These are phyloP conservation scores for Cucumis variabilis DNA, from an alignment of 331 rosid species.

Conservation along the genomic window DNA sequence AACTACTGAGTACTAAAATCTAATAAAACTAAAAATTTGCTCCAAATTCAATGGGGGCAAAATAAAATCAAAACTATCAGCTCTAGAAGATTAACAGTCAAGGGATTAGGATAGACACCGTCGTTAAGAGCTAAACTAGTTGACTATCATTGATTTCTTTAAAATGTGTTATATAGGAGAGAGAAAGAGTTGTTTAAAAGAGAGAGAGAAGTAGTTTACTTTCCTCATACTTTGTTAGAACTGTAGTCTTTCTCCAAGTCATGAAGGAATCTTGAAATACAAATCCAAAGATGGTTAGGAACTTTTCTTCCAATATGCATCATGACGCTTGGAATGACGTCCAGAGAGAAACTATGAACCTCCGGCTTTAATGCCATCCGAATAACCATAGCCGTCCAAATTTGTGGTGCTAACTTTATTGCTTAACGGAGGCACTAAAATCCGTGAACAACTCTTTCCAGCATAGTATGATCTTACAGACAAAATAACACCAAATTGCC, in stretches of 20 bases:
- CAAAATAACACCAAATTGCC: neutral
- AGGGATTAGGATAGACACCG: neutral
- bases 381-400: conserved; percentile 82
- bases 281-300: conserved; percentile 64
- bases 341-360: conserved; percentile 72
- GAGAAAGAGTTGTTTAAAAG: neutral
- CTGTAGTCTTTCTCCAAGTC: conserved; percentile 45
- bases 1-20: neutral
- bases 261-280: conserved; percentile 68
- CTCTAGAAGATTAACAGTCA: neutral
- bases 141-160: neutral
- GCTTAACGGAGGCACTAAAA: conserved; percentile 67
- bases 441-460: conserved; percentile 60
- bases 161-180: neutral
- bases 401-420: conserved; percentile 76
- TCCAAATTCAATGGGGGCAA: neutral
- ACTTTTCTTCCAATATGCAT: conserved; percentile 58
- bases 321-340: conserved; percentile 62
- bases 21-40: neutral
- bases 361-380: conserved; percentile 80
- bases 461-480: conserved; percentile 60
- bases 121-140: neutral
- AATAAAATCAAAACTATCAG: neutral
- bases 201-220: conserved; percentile 17
- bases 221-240: conserved; percentile 34